Evolutionary conservation across 768 basidiomycete genomes (phyloP), one percentile per base, ranked within the genome.

Genomic region (Phylloporus arenicola): DNA sequence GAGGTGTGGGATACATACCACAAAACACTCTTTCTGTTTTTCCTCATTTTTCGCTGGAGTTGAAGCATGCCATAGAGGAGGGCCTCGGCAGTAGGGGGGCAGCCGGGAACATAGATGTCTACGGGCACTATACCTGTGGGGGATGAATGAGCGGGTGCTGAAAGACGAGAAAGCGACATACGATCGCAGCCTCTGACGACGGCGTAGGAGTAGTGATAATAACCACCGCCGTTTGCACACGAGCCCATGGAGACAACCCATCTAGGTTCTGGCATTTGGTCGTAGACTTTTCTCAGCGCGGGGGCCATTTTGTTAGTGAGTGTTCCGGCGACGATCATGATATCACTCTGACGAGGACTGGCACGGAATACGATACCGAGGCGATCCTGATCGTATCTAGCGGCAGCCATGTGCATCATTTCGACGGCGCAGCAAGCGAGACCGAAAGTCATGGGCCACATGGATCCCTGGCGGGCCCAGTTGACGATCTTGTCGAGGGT

Each of bases 201-300:
- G 25, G 94, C 93, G 72, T 99, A 99, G 24, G 95, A 96, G 70
- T 97, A 96, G 72, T 95, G 93, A 69, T 94, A 93, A 74, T 93
- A 94, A 14, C 92, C 93, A 49, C 93, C 92, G 27, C 96, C 96
- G 68, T 98, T 98, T 16, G 96, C 96, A 69, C 96, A 99, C 5
- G 95, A 97, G 41, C 96, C 96, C 96, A 99, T 98, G 22, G 95
- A 98, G 64, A 99, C 88, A 51, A 99, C 96, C 96, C 96, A 99
- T 64, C 95, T 88, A 83, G 96, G 96, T 63, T 97, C 93, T 29
- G 96, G 96, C 95, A 98, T 98, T 69, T 99, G 92, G 70, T 94
- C 92, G 62, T 93, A 93, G 48, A 93, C 94, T 70, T 93, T 97
- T 62, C 96, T 81, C 65, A 99, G 68, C 8, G 96, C 95, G 37